Percentiles rank a stretch among this genome's conserved stretches.
phyloP scores from a whole-genome alignment of 345 rosid species.

The Populus euphratica region DNA sequence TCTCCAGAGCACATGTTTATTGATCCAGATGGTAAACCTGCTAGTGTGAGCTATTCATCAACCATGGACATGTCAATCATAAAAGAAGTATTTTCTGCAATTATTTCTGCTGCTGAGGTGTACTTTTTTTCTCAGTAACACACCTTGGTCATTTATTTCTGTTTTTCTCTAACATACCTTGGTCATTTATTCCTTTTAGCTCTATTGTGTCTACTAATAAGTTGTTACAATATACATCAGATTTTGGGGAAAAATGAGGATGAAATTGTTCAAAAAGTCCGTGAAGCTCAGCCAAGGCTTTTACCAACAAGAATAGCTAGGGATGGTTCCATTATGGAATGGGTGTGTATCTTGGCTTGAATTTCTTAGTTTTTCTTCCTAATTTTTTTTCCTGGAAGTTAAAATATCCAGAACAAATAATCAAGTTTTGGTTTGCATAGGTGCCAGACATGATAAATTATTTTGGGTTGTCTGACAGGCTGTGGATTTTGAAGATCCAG shows the following conservation, averaged over 20 bases:
- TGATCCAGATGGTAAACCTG: conserved; percentile 72
- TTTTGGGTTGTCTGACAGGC: conserved; percentile 33
- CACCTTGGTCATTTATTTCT: conserved; percentile 31
- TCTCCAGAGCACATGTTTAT: conserved; percentile 88
- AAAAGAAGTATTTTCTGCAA: conserved; percentile 65
- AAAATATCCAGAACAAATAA: not conserved
- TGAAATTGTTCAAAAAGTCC: conserved; percentile 52
- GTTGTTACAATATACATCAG: conserved; percentile 30
- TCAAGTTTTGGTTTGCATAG: not conserved
- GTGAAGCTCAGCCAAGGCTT: conserved; percentile 58
- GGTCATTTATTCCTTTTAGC: not conserved
- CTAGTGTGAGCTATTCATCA: conserved; percentile 89
- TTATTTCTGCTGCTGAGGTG: conserved; percentile 83
- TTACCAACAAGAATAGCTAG: conserved; percentile 58
- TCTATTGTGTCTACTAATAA: not conserved
- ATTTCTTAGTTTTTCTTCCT: not conserved
- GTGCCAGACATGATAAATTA: not conserved
- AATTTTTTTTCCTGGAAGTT: not conserved
- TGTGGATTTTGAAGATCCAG: conserved; percentile 81
- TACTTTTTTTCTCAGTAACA: not conserved
- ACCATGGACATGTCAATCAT: conserved; percentile 93
- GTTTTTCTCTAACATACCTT: conserved; percentile 12
- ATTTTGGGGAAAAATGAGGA: conserved; percentile 53
- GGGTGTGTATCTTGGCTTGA: conserved; percentile 43
- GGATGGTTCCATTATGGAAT: conserved; percentile 97